Evolutionary conservation across 768 basidiomycete genomes (phyloP).

Genomic region (Strobilomyces dryophilus): DNA sequence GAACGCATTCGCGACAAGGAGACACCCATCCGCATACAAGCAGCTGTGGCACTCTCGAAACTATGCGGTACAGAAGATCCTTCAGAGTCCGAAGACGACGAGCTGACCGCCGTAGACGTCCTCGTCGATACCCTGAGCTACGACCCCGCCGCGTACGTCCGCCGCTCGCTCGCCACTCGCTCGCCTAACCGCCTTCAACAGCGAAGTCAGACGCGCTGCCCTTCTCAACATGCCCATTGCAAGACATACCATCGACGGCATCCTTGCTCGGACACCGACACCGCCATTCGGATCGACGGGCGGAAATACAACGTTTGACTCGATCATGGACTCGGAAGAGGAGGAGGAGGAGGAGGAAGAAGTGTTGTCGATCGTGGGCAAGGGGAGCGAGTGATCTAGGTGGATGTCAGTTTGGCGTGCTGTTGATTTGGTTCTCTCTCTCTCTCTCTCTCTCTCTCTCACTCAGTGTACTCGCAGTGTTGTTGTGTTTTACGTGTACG

Average conservation of each 20-base stretch:
- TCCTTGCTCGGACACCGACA: slow-evolving; percentile 77
- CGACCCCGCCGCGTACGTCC: slow-evolving; percentile 72
- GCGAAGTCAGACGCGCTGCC: slow-evolving; percentile 83
- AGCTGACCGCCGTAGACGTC: slow-evolving; percentile 47
- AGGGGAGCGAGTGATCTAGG: no score
- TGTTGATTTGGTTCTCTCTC: no score
- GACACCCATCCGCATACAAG: slow-evolving; percentile 67
- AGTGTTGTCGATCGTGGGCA: no score
- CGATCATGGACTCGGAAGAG: no score
- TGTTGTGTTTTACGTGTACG: no score
- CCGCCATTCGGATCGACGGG: slow-evolving; percentile 39
- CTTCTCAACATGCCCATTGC: slow-evolving; percentile 67
- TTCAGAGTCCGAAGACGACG: slow-evolving; percentile 47
- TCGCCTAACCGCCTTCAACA: slow-evolving; percentile 25
- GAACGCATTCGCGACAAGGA: slow-evolving; percentile 82
- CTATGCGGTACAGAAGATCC: slow-evolving; percentile 68
- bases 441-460: no score
- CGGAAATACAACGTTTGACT: no score
- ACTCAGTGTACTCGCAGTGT: no score
- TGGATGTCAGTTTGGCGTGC: no score
- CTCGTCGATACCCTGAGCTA: slow-evolving; percentile 62
- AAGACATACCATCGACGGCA: slow-evolving; percentile 50
- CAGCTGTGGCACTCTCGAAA: slow-evolving; percentile 74
- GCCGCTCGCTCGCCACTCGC: background rate
- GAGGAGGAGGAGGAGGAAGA: no score